These are phyloP conservation scores for Linnemannia exigua DNA, from an alignment of 192 early-diverging fungal genomes.

Conservation along the genomic window DNA sequence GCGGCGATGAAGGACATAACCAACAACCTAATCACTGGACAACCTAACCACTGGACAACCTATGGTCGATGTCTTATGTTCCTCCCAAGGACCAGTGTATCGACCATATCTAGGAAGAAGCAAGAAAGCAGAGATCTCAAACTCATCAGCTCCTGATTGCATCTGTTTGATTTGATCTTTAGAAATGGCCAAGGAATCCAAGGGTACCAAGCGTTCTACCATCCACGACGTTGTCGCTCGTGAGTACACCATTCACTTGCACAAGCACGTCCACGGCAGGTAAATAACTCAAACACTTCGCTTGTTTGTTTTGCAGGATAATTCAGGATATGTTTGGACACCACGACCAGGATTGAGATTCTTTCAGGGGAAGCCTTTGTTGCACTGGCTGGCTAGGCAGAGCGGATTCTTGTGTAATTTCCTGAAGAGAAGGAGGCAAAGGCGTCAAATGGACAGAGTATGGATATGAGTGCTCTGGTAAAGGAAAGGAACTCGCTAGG, in stretches of 20 bases:
- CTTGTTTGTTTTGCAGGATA: neutral
- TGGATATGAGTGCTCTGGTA: too few relatives aligned
- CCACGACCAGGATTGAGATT: too few relatives aligned
- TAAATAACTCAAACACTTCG: conserved; percentile 44
- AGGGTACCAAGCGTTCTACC: conserved; percentile 82
- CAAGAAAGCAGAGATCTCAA: neutral
- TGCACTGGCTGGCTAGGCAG: too few relatives aligned
- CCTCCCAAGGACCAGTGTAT: neutral
- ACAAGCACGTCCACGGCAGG: conserved; percentile 91
- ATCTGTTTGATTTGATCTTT: neutral
- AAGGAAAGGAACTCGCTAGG: too few relatives aligned
- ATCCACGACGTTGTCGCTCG: conserved; percentile 84
- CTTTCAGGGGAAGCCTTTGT: too few relatives aligned
- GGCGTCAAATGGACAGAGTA: too few relatives aligned
- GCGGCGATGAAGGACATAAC: too few relatives aligned
- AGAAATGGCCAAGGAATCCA: conserved; percentile 84
- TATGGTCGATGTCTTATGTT: too few relatives aligned
- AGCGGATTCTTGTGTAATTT: too few relatives aligned
- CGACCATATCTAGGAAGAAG: neutral
- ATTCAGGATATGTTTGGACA: neutral
- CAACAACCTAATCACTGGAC: too few relatives aligned
- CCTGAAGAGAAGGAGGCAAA: too few relatives aligned
- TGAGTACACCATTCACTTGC: conserved; percentile 99
- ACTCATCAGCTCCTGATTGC: neutral
- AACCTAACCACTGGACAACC: too few relatives aligned